A percentile compares a stretch with the other conserved stretches of the same genome.
These are phyloP conservation scores for Wickerhamomyces xylosicus DNA, from an alignment of 805 yeast genomes.

Conservation along the genomic window DNA sequence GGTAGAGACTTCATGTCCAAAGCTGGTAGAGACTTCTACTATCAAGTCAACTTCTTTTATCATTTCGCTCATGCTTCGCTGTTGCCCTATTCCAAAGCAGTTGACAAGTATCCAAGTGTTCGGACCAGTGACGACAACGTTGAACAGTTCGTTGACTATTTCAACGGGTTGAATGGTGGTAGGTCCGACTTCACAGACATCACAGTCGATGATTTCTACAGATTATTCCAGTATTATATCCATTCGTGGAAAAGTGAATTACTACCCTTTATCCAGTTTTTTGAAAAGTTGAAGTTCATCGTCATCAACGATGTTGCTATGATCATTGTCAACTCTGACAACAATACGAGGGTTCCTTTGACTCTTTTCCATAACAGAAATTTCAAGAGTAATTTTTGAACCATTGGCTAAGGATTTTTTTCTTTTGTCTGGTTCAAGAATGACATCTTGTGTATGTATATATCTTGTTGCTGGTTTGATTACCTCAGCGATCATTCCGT, in stretches of 20 bases:
- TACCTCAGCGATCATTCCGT: too few species aligned
- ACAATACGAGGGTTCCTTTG: too few species aligned
- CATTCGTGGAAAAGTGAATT: constrained; percentile 27
- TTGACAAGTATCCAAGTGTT: constrained; percentile 31
- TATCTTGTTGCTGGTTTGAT: too few species aligned
- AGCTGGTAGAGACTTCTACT: constrained; percentile 20
- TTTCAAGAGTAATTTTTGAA: too few species aligned
- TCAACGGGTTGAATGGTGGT: constrained; percentile 14
- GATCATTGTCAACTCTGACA: too few species aligned
- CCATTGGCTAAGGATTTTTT: too few species aligned
- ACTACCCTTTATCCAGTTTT: constrained; percentile 23
- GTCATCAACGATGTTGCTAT: constrained; percentile 30
- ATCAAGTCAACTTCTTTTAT: constrained; percentile 26
- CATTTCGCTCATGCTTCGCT: constrained; percentile 25
- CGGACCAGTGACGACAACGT: constrained; percentile 30
- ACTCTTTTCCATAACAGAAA: too few species aligned
- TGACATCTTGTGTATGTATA: too few species aligned
- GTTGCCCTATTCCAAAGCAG: constrained; percentile 32
- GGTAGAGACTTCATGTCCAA: constrained; percentile 20
- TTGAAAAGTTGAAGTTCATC: constrained; percentile 24
- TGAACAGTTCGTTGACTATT: constrained; percentile 19
- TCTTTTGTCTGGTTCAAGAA: too few species aligned
- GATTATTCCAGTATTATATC: constrained; percentile 25
- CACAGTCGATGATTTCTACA: constrained; percentile 22
- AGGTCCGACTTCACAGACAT: constrained; percentile 18